phyloP scores from a whole-genome alignment of 2,329 filamentous ascomycete species.

The Mycosphaerella arachidis region DNA sequence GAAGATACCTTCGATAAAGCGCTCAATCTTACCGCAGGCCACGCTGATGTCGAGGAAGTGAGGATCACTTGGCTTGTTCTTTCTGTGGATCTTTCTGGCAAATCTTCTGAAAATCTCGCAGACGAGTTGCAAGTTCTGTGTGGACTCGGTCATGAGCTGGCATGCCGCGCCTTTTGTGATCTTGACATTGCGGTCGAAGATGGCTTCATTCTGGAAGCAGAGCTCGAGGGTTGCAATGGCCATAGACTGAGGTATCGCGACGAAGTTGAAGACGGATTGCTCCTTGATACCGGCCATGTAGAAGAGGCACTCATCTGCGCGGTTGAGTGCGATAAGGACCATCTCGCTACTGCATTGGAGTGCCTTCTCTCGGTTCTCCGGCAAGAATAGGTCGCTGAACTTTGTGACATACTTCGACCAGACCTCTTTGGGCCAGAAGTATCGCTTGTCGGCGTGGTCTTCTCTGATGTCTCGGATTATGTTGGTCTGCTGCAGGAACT shows the following conservation, averaged over 20 bases:
- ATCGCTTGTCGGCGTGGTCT: slow-evolving; percentile 78
- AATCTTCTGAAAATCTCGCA: slow-evolving; percentile 80
- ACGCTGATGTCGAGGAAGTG: slow-evolving; percentile 90
- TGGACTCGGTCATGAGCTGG: slow-evolving; percentile 84
- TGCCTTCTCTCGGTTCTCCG: slow-evolving; percentile 70
- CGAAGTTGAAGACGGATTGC: slow-evolving; percentile 98
- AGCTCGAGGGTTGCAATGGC: slow-evolving; percentile 91
- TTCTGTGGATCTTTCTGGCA: slow-evolving; percentile 76
- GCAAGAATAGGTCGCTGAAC: slow-evolving; percentile 86
- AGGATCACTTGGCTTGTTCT: slow-evolving; percentile 90
- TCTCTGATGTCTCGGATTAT: slow-evolving; percentile 95
- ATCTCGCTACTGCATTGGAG: slow-evolving; percentile 87
- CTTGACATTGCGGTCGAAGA: slow-evolving; percentile 87
- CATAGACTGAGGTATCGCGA: slow-evolving; percentile 94
- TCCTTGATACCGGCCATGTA: slow-evolving; percentile 94
- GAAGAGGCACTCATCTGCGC: slow-evolving; percentile 90
- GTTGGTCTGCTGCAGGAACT: slow-evolving; percentile 97
- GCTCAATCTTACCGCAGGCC: slow-evolving; percentile 87
- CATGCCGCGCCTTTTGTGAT: slow-evolving; percentile 95
- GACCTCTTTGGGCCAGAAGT: slow-evolving; percentile 94
- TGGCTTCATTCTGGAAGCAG: slow-evolving; percentile 82
- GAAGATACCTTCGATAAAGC: slow-evolving; percentile 92
- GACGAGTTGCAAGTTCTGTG: slow-evolving; percentile 78
- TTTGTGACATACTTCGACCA: slow-evolving; percentile 92
- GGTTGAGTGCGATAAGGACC: slow-evolving; percentile 82